Percentiles rank a stretch among this genome's conserved stretches.
Evolutionary conservation across 2,329 filamentous ascomycete species (phyloP).

Genomic region (Diplodia scrobiculata): DNA sequence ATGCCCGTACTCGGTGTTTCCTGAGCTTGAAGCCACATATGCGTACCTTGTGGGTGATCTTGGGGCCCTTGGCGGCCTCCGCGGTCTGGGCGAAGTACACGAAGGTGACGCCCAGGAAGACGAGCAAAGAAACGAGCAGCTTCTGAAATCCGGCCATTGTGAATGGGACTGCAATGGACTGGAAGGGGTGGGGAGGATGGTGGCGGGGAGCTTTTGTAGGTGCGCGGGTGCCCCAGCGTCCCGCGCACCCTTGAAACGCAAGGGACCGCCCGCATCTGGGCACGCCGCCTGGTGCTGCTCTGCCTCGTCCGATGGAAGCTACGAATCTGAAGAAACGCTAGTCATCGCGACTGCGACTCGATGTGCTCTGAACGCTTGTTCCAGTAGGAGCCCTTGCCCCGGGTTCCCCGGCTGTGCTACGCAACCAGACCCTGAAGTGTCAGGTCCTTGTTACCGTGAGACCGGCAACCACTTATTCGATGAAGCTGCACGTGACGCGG

Average conservation of each 20-base stretch:
- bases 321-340: background rate
- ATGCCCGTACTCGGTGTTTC: background rate
- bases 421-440: background rate
- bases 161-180: constrained; percentile 32
- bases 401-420: background rate
- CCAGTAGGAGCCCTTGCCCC: background rate
- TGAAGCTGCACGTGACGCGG: constrained; percentile 15
- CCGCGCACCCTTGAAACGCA: constrained; percentile 26
- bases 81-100: constrained; percentile 74
- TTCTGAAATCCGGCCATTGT: constrained; percentile 76
- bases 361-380: background rate
- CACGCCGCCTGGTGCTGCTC: constrained; percentile 5
- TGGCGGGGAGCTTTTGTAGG: constrained; percentile 17
- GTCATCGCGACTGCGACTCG: background rate
- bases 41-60: constrained; percentile 85
- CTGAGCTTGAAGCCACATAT: constrained; percentile 20
- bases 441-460: background rate
- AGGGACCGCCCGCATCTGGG: constrained; percentile 19
- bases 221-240: constrained; percentile 1
- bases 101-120: constrained; percentile 74
- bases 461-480: constrained; percentile 2
- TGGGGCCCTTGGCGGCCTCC: constrained; percentile 79
- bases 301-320: background rate
- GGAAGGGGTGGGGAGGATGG: background rate
- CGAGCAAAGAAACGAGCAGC: constrained; percentile 69